A percentile compares a stretch with the other conserved stretches of the same genome.
Evolutionary conservation across 2,329 filamentous ascomycete genomes (phyloP).

Genomic region (Ophiosphaerella narmari): DNA sequence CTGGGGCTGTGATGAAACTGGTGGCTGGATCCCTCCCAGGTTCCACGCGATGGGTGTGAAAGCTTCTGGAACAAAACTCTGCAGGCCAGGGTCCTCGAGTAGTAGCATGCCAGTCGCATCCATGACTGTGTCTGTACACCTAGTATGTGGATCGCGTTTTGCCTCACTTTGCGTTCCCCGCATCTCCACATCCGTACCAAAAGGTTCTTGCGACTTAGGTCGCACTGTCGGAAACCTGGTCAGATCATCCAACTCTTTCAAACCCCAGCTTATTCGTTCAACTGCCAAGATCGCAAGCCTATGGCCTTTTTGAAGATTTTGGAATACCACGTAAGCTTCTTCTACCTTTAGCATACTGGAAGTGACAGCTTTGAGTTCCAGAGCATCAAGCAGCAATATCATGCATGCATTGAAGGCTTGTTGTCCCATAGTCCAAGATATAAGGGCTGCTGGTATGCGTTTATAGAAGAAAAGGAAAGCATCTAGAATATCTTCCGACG

Average conservation of each 20-base stretch:
- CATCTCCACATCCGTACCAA: conserved; percentile 8
- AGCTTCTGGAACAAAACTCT: conserved; percentile 40
- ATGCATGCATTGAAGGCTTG: conserved; percentile 57
- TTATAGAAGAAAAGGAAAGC: conserved; percentile 54
- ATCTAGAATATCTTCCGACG: conserved; percentile 49
- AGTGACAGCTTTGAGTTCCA: conserved; percentile 48
- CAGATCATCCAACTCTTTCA: conserved; percentile 25
- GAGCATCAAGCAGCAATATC: conserved; percentile 54
- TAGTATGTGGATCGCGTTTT: conserved; percentile 12
- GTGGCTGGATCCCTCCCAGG: conserved; percentile 17
- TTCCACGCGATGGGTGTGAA: conserved; percentile 42
- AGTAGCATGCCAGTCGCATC: conserved; percentile 54
- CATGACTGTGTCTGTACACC: conserved; percentile 49
- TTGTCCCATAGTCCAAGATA: conserved; percentile 56
- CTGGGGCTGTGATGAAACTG: conserved; percentile 7
- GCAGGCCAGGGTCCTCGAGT: conserved; percentile 53
- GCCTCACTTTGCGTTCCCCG: conserved; percentile 19
- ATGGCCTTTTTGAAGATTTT: conserved; percentile 51
- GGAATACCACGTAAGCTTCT: conserved; percentile 50
- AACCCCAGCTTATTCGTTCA: conserved; percentile 43
- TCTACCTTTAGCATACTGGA: conserved; percentile 39
- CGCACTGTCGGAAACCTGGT: conserved; percentile 11
- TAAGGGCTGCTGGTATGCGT: conserved; percentile 50
- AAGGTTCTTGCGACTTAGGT: conserved; percentile 6
- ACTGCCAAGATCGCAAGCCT: conserved; percentile 53